Percentiles rank a stretch among this genome's conserved stretches.
phyloP scores from a whole-genome alignment of 441 rosid genomes.

The Corymbia citriodora region DNA sequence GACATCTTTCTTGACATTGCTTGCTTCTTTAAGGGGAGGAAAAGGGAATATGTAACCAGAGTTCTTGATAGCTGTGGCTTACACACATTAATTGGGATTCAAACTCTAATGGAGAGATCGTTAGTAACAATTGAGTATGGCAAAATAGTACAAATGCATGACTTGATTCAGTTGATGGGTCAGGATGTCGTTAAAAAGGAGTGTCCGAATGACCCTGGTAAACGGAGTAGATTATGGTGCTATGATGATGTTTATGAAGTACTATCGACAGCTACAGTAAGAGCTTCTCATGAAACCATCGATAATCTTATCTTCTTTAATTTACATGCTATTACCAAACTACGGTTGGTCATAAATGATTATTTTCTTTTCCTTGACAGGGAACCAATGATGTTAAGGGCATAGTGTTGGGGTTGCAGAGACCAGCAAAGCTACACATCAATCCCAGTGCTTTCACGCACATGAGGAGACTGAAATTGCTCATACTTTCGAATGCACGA shows the following conservation, averaged over 20 bases:
- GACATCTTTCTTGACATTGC: too few species aligned
- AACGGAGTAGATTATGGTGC: background rate
- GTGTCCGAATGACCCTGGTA: fast-evolving
- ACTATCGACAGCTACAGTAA: fast-evolving
- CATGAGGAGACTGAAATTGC: background rate
- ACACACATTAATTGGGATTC: too few species aligned
- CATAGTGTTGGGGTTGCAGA: fast-evolving
- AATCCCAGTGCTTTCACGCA: fast-evolving
- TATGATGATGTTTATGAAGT: background rate
- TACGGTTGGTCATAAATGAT: background rate
- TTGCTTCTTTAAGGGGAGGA: too few species aligned
- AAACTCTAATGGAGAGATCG: too few species aligned
- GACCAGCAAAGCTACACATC: fast-evolving
- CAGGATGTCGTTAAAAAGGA: fast-evolving
- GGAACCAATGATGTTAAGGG: fast-evolving
- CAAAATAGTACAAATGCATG: background rate
- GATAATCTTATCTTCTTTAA: background rate
- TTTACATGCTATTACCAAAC: fast-evolving
- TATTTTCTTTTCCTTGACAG: background rate
- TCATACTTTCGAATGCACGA: background rate
- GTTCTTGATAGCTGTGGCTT: too few species aligned
- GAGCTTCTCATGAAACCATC: fast-evolving
- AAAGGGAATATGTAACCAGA: too few species aligned
- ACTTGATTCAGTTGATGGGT: background rate
- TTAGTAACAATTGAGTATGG: too few species aligned